Evolutionary conservation across 2,329 filamentous ascomycete genomes (phyloP), one percentile per base, ranked within the genome.

Genomic region (Cladosporium sphaerospermum): DNA sequence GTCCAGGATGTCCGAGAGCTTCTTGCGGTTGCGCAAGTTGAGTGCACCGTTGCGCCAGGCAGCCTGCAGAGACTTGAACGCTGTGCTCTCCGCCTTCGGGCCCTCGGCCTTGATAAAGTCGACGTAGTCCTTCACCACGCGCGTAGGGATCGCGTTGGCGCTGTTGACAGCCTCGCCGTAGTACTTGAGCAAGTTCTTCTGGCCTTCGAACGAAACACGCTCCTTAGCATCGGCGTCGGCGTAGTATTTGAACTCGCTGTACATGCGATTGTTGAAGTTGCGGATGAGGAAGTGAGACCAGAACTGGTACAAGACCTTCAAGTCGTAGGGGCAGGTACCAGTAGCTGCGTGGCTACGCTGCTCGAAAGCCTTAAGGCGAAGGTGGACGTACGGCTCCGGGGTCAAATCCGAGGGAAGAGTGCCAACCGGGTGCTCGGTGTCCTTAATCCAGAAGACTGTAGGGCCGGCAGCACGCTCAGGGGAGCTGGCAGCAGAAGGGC

Each of bases 211-310:
- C 55, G 75, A 75, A 62, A 72, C 71, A 62, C 74, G 74, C 57
- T 76, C 68, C 54, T 70, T 67, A 52, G 78, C 74, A 69, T 90
- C 86, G 64, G 84, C 81, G 56, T 84, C 71, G 52, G 86, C 86
- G 66, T 80, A 76, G 62, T 75, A 73, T 58, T 82, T 81, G 72
- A 90, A 89, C 67, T 90, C 86, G 65, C 81, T 75, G 72, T 90
- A 90, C 81, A 91, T 87, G 65, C 75, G 75, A 54, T 78, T 75
- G 68, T 90, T 87, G 78, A 90, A 89, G 70, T 86, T 84, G 62
- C 81, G 78, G 57, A 83, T 78, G 58, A 90, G 76, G 65, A 86
- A 88, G 67, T 85, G 80, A 16, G 82, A 82, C 85, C 86, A 90
- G 72, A 88, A 88, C 58, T 83, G 78, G 72, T 89, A 89, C 31